These are phyloP conservation scores for Canna indica DNA, from an alignment of 176 grass and related monocot species.

Conservation along the genomic window DNA sequence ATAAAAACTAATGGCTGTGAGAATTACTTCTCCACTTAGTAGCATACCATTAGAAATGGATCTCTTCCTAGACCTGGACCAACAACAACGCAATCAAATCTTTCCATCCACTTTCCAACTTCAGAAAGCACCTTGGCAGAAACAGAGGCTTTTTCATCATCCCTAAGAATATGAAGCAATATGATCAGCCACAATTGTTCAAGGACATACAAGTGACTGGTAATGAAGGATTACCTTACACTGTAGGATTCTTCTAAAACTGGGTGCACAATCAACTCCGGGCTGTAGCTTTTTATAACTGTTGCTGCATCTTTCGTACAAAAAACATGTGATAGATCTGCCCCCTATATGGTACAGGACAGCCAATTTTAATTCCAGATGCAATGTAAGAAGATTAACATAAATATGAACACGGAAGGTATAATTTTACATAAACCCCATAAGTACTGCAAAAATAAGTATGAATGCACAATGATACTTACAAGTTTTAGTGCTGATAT, in stretches of 20 bases:
- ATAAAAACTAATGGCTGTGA: not conserved
- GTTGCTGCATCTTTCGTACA: constrained; percentile 93
- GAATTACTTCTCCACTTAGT: not conserved
- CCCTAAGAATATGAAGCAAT: constrained; percentile 23
- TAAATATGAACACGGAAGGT: not conserved
- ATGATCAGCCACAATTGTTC: not conserved
- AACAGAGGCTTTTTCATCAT: constrained; percentile 51
- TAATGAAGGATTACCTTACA: constrained; percentile 47
- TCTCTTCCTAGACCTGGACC: constrained; percentile 91
- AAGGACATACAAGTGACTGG: not conserved
- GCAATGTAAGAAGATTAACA: not conserved
- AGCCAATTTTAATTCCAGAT: not conserved
- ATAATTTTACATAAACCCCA: not conserved
- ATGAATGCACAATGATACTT: constrained; percentile 32
- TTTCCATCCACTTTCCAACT: constrained; percentile 80
- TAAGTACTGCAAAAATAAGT: not conserved
- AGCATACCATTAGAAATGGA: constrained; percentile 73
- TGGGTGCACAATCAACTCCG: constrained; percentile 92
- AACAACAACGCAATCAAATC: constrained; percentile 90
- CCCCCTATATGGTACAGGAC: constrained; percentile 44
- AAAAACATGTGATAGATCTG: constrained; percentile 92
- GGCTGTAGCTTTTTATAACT: constrained; percentile 96
- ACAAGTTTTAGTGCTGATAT: constrained; percentile 95
- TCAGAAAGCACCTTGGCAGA: constrained; percentile 63
- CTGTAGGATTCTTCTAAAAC: constrained; percentile 86